Evolutionary conservation across 2,329 filamentous ascomycete species (phyloP).

Genomic region (Colletotrichum phormii): DNA sequence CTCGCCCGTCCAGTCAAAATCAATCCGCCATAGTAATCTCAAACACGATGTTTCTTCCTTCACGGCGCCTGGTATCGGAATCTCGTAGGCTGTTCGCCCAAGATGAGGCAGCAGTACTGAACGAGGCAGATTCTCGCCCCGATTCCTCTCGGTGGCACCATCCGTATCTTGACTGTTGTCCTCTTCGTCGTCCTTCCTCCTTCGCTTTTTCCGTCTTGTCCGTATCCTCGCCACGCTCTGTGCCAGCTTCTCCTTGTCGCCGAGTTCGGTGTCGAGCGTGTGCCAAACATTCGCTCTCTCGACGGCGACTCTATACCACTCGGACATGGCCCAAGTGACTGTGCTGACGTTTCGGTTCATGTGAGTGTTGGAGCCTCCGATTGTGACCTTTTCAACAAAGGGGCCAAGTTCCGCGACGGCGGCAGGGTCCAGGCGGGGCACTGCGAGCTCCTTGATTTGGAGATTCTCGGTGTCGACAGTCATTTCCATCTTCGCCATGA

Average conservation of each 20-base stretch:
- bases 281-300: slow-evolving; percentile 74
- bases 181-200: slow-evolving; percentile 38
- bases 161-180: slow-evolving; percentile 39
- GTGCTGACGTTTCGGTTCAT: slow-evolving; percentile 69
- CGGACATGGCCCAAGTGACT: slow-evolving; percentile 74
- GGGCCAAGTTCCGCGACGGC: slow-evolving; percentile 69
- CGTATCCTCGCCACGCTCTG: slow-evolving; percentile 47
- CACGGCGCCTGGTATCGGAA: slow-evolving; percentile 52
- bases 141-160: background rate
- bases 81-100: slow-evolving; percentile 61
- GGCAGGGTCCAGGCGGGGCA: slow-evolving; percentile 67
- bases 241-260: slow-evolving; percentile 46
- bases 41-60: slow-evolving; percentile 53
- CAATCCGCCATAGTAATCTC: slow-evolving; percentile 71
- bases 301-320: slow-evolving; percentile 73
- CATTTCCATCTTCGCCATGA: slow-evolving; percentile 68
- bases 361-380: slow-evolving; percentile 52
- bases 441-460: slow-evolving; percentile 62
- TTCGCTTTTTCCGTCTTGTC: slow-evolving; percentile 39
- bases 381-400: slow-evolving; percentile 60
- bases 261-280: slow-evolving; percentile 61
- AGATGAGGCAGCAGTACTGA: slow-evolving; percentile 65
- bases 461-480: slow-evolving; percentile 66
- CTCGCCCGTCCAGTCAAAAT: slow-evolving; percentile 80
- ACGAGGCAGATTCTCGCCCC: slow-evolving; percentile 38